These are phyloP conservation scores for Lolium multiflorum DNA, from an alignment of 176 grass and related monocot species.

Conservation along the genomic window DNA sequence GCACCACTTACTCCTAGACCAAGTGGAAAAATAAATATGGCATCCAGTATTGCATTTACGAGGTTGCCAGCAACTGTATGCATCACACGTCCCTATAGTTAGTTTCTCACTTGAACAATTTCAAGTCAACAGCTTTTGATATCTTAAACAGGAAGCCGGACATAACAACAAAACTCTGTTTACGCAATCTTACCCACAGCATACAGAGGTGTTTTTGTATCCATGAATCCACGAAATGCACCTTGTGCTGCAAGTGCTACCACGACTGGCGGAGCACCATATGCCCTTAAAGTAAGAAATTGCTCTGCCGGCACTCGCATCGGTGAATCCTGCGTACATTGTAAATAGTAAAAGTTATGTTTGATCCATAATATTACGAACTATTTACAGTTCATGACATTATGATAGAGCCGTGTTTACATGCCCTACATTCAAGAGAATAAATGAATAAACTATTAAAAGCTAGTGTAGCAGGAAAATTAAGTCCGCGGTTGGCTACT, in stretches of 20 bases:
- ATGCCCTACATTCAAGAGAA: not conserved
- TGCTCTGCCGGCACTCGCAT: conserved; percentile 84
- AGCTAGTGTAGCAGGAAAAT: not conserved
- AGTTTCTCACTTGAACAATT: conserved; percentile 11
- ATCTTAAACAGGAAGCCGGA: not conserved
- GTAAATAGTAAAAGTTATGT: conserved; percentile 2
- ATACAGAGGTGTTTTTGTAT: conserved; percentile 95
- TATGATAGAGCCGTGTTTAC: not conserved
- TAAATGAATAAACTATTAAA: conserved; percentile 2
- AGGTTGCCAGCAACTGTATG: conserved; percentile 83
- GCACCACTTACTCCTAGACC: conserved; percentile 88
- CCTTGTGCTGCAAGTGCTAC: conserved; percentile 95
- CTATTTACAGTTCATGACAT: not conserved
- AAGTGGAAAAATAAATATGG: conserved; percentile 81
- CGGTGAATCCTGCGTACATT: conserved; percentile 72
- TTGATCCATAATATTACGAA: not conserved
- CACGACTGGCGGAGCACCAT: conserved; percentile 87
- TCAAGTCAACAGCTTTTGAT: not conserved
- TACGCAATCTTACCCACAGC: conserved; percentile 63
- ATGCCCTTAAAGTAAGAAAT: conserved; percentile 86
- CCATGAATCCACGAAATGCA: conserved; percentile 93
- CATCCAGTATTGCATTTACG: conserved; percentile 81
- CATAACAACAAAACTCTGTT: not conserved
- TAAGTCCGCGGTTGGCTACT: not conserved
- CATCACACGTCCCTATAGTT: not conserved